Base-by-base conservation (phyloP, 2,329 filamentous ascomycete genomes). In the Arthrinium puccinioides region DNA sequence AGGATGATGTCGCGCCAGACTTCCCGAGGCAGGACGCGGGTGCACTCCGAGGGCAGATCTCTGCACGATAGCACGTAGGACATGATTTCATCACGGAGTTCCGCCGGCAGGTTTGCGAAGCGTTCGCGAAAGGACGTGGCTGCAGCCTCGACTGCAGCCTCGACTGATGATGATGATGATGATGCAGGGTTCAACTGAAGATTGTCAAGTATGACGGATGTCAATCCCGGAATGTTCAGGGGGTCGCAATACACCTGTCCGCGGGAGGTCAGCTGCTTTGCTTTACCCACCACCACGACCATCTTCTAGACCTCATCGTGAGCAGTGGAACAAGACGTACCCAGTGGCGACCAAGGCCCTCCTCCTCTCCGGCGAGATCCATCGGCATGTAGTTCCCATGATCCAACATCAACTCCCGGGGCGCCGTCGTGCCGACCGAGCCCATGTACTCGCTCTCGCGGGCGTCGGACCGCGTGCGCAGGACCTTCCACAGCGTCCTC, bases 1-100 rank as follows among this genome's bases (percentile, higher is more conserved):
- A 49, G 29, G 4, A 51, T 36, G 3, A 51, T 35, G 9, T 50
- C 34, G 14, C 37, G 36, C 48, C 49, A 52, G 6, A 39, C 23
- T 32, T 42, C 38, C 14, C 43, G 46, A 4, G 46, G 44, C 2
- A 48, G 30, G 2, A 46, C n/a, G 4, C 40, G 40, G n/a, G 43
- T 49, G 28, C 44, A 50, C 3, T 11, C 3, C 4, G n/a, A n/a
- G 4, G 43, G 41, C 19, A 50, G 21, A 10, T 28, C 36, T 13
- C 31, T 29, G n/a, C 13, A 28, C 7, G 32, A 34, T 8, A 30
- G 21, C 25, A 44, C 23, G 21, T 29, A 32, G 20, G 13, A 37
- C 24, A 21, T 27, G 29, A 23, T 39, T 13, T 18, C 38, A 4
- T 43, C 41, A 19, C 32, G 41, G 5, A 50, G 30, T 27, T 48